A percentile compares a stretch with the other conserved stretches of the same genome.
These are phyloP conservation scores for Plectosphaerella cucumerina DNA, from an alignment of 2,329 filamentous ascomycete genomes.

Conservation along the genomic window DNA sequence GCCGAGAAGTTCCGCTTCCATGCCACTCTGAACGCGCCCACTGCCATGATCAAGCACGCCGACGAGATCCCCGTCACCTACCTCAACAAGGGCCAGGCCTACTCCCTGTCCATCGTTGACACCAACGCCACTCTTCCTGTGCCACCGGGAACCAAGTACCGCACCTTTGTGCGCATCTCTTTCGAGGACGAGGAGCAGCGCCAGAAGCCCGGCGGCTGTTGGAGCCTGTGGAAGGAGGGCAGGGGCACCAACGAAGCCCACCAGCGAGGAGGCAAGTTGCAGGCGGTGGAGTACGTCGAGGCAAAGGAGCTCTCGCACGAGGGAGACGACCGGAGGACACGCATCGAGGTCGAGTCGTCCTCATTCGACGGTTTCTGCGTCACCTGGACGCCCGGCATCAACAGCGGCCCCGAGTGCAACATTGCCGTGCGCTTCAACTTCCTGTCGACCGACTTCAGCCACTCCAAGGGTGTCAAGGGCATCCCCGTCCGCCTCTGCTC, in stretches of 20 bases:
- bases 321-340: constrained; percentile 61
- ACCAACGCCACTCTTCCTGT: constrained; percentile 60
- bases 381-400: constrained; percentile 73
- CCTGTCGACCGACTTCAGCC: constrained; percentile 95
- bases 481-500: constrained; percentile 91
- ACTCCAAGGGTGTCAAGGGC: constrained; percentile 97
- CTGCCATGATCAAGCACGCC: constrained; percentile 86
- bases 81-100: constrained; percentile 94
- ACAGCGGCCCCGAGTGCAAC: constrained; percentile 69
- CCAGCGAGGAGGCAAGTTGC: constrained; percentile 83
- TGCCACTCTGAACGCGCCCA: constrained; percentile 86
- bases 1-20: constrained; percentile 83
- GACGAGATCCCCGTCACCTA: constrained; percentile 97
- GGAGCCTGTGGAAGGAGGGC: constrained; percentile 92
- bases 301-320: constrained; percentile 50
- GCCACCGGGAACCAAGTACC: constrained; percentile 64
- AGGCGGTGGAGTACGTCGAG: constrained; percentile 92
- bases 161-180: constrained; percentile 90
- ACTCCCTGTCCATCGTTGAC: constrained; percentile 80
- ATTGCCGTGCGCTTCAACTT: constrained; percentile 97
- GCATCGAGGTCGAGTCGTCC: constrained; percentile 66
- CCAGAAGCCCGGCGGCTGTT: constrained; percentile 75
- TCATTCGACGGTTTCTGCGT: constrained; percentile 95
- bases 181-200: constrained; percentile 96
- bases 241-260: constrained; percentile 94